Evolutionary conservation across 345 rosid species (phyloP), one percentile per base, ranked within the genome.

Genomic region (Rhizophora mangle): DNA sequence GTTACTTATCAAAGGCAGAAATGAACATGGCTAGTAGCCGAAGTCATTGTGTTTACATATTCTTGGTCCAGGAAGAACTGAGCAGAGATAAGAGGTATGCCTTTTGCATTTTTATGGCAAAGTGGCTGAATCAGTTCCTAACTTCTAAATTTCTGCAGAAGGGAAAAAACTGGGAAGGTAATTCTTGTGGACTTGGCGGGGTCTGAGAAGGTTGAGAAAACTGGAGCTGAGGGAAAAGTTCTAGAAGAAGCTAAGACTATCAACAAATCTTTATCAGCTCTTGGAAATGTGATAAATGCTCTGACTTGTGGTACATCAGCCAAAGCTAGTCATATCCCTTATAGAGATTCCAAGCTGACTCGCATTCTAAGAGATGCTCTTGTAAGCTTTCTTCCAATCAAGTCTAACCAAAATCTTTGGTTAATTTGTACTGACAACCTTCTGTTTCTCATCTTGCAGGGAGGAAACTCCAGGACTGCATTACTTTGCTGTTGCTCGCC

Each of bases 161-260:
- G 92, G 78, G 72, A 66, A 51, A 88, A 81, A 85, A 76, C 73
- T 66, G 94, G 96, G 60, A 91, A 91, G 72, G 74, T 93, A 53
- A 72, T 91, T 68, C 94, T 91, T 64, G 92, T 88, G 72, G 97
- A 93, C 87, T 83, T 89, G 77, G 96, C 96, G 19, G 98, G 98
- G 74, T 91, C 98, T 19, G 96, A 93, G 83, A 93, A 93, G 77
- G 92, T 84, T 26, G 98, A 93, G 76, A 93, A 93, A 79, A 93
- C 92, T 19, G 97, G 98, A 79, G 96, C 97, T 74, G 98, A 89
- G 83, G 97, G 98, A 72, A 89, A 71, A 83, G 80, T 86, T 81
- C 90, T 93, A 68, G 97, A 93, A 82, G 98, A 93, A 82, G 96
- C 96, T 5, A 93, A 91, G 85, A 85, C 88, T 58, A 93, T 93